Evolutionary conservation across 2,329 filamentous ascomycete species (phyloP), one percentile per base, ranked within the genome.

Genomic region (Onygenales sp.): DNA sequence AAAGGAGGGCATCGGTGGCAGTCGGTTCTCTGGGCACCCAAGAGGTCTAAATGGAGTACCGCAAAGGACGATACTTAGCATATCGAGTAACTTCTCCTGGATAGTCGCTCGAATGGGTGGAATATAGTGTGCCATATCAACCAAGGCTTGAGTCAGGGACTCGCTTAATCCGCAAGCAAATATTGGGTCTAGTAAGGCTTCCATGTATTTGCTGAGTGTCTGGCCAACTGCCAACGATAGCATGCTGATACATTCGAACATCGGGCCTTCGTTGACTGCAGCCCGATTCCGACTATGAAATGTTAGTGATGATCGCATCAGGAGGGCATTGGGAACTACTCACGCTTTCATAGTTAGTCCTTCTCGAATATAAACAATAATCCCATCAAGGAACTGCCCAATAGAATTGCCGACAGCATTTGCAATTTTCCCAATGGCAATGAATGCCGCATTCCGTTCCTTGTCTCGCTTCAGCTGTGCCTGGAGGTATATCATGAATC

Each of bases 61-160:
- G 57, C 91, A 95, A 2, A 98, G 80, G 3, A 97, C 92, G 58
- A 92, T 83, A 69, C 93, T 97, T 40, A 98, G 80, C 80, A 98
- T 91, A 65, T 98, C 90, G 10, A 98, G 79, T 27, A 98, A 75
- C 61, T 93, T 85, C 64, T 96, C 92, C 65, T 98, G 93, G 42
- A 98, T 97, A 6, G 84, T 91, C 2, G 87, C 81, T 66, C 95
- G 93, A 54, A 96, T 89, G 0, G 94, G 90, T 0, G 92, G 93
- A 46, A 98, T 96, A 66, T 98, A 97, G 66, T 97, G 95, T 32
- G 93, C 93, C 88, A 98, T 96, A 65, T 98, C 94, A 21, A 97
- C 91, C 52, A 98, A 77, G 2, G 94, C 94, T 67, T 97, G 91
- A 0, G 92, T 96, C 27, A 98, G 79, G 60, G 94, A 93, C 53